Conservation (phyloP, 192 early-diverging fungal genomes). For the Linnemannia exigua region DNA sequence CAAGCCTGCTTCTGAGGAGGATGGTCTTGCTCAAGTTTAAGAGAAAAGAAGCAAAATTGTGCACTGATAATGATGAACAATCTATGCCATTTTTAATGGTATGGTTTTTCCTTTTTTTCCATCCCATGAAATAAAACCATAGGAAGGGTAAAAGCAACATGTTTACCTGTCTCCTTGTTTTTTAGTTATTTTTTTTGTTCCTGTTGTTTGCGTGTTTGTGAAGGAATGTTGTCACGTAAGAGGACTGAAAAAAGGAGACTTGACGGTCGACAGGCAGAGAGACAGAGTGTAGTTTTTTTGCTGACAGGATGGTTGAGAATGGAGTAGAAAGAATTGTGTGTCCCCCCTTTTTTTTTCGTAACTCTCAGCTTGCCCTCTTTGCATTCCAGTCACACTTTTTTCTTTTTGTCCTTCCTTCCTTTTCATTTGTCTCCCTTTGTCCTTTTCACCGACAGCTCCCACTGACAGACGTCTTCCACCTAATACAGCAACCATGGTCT, state of each 20-base stretch:
- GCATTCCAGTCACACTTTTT: background rate
- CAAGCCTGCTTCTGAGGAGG: slow-evolving; percentile 24
- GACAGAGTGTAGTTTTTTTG: too few species aligned
- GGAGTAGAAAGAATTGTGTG: background rate
- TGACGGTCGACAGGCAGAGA: background rate
- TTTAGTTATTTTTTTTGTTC: background rate
- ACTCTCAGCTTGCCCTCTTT: background rate
- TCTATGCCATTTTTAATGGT: background rate
- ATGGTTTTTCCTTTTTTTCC: background rate
- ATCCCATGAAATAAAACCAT: background rate
- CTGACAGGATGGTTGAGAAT: background rate
- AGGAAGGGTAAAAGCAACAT: background rate
- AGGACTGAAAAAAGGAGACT: background rate
- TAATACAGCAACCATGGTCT: slow-evolving; percentile 11
- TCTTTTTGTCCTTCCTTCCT: background rate
- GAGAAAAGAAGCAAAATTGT: background rate
- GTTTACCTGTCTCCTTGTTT: background rate
- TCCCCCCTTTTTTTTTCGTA: background rate
- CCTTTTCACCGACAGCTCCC: background rate
- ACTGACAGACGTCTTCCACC: background rate
- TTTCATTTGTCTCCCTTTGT: background rate
- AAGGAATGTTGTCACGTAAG: background rate
- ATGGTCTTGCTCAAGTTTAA: slow-evolving; percentile 35
- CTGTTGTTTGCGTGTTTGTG: background rate
- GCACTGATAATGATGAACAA: background rate